A percentile compares a stretch with the other conserved stretches of the same genome.
Conservation (phyloP, 345 rosid genomes). For the Sisymbrium irio region DNA sequence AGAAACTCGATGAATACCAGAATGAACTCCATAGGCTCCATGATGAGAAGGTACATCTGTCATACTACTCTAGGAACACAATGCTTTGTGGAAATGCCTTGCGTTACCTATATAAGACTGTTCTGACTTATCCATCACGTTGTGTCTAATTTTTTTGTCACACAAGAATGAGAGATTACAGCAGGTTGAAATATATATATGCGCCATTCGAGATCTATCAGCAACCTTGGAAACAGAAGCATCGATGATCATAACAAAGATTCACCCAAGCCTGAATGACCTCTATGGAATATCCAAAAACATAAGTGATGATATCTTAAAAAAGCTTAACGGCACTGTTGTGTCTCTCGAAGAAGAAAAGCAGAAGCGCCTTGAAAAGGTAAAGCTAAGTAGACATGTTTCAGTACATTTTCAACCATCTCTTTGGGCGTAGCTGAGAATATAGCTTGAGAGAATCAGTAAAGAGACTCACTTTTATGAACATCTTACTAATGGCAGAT, state of each 20-base stretch:
- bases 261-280: conserved; percentile 90
- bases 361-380: conserved; percentile 81
- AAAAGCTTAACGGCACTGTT: conserved; percentile 73
- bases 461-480: conserved; percentile 7
- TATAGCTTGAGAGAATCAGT: not conserved
- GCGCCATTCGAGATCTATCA: conserved; percentile 56
- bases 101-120: not conserved
- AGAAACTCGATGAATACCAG: conserved; percentile 91
- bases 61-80: not conserved
- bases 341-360: conserved; percentile 82
- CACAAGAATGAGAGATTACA: conserved; percentile 78
- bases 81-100: not conserved
- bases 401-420: conserved; percentile 3
- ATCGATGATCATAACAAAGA: conserved; percentile 92
- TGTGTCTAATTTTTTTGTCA: conserved; percentile 6
- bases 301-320: conserved; percentile 79
- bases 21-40: conserved; percentile 78
- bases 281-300: conserved; percentile 89
- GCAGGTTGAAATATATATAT: conserved; percentile 73
- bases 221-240: conserved; percentile 88
- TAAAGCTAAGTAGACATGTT: conserved; percentile 31
- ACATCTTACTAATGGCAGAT: conserved; percentile 55
- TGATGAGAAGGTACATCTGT: conserved; percentile 69
- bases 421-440: not conserved
- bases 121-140: conserved; percentile 3